Evolutionary conservation across 768 basidiomycete species (phyloP).

Genomic region (Mycena venus): DNA sequence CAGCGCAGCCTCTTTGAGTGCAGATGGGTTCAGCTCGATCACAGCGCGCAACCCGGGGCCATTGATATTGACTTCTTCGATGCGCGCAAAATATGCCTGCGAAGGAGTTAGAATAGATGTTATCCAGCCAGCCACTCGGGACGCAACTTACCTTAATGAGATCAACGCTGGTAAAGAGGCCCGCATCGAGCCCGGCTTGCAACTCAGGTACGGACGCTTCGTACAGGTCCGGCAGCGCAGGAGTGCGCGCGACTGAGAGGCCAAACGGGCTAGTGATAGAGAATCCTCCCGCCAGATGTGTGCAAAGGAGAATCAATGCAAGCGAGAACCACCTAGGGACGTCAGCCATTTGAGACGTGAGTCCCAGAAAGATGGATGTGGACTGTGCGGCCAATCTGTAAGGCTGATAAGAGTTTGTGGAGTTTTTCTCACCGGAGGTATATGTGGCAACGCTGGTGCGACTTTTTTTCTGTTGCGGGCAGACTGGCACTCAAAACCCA

Average conservation of each 20-base stretch:
- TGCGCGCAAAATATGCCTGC: background rate
- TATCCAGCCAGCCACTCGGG: too few relatives aligned
- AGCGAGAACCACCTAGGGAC: background rate
- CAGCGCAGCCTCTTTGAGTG: conserved; percentile 64
- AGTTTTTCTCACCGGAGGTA: background rate
- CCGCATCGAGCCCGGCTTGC: too few relatives aligned
- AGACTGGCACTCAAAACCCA: background rate
- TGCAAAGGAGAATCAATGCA: background rate
- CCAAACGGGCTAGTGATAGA: background rate
- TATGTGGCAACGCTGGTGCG: conserved; percentile 1
- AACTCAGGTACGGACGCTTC: too few relatives aligned
- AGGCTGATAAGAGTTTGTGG: background rate
- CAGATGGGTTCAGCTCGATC: conserved; percentile 67
- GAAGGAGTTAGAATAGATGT: too few relatives aligned
- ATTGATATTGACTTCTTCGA: too few relatives aligned
- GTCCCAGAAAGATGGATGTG: background rate
- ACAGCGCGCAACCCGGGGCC: too few relatives aligned
- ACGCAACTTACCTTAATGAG: too few relatives aligned
- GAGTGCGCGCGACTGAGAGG: background rate
- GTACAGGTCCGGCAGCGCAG: too few relatives aligned
- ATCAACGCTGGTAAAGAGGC: too few relatives aligned
- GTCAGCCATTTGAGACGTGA: background rate
- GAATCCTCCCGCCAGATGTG: background rate
- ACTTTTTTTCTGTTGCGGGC: background rate
- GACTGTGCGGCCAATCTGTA: background rate